Evolutionary conservation across 495 filamentous ascomycete species (phyloP).

Genomic region (Xylaria palmicola): DNA sequence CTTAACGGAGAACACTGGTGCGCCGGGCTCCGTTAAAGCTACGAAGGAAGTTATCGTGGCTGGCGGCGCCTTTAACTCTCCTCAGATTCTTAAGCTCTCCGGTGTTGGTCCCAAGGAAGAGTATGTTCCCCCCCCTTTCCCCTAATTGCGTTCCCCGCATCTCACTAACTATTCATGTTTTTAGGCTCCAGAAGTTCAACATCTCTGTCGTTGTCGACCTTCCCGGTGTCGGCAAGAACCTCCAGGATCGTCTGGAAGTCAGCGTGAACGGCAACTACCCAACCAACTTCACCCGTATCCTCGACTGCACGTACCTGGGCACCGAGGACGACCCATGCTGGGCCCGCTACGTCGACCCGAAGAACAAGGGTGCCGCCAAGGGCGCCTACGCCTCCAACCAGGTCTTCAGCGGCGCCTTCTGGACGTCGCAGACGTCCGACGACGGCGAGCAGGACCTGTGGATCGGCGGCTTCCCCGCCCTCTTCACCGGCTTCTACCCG

Average conservation of each 20-base stretch:
- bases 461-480: conserved; percentile 52
- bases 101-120: conserved; percentile 57
- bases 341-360: conserved; percentile 24
- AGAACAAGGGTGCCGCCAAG: conserved; percentile 32
- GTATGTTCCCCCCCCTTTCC: conserved; percentile 29
- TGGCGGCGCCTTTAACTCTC: conserved; percentile 60
- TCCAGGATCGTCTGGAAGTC: conserved; percentile 64
- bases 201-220: conserved; percentile 55
- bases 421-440: conserved; percentile 40
- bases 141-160: not conserved
- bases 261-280: conserved; percentile 46
- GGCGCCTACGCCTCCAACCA: conserved; percentile 53
- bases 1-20: conserved; percentile 32
- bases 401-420: conserved; percentile 45
- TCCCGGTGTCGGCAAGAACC: conserved; percentile 63
- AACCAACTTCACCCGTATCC: conserved; percentile 39
- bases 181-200: conserved; percentile 22
- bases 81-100: conserved; percentile 62
- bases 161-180: not conserved
- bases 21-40: conserved; percentile 44
- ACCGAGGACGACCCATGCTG: conserved; percentile 51
- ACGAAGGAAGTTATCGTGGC: conserved; percentile 63
- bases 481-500: conserved; percentile 54
- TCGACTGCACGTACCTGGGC: conserved; percentile 48
- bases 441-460: conserved; percentile 49